These are phyloP conservation scores for Phaffomyces antillensis DNA, from an alignment of 805 yeast species.

Conservation along the genomic window DNA sequence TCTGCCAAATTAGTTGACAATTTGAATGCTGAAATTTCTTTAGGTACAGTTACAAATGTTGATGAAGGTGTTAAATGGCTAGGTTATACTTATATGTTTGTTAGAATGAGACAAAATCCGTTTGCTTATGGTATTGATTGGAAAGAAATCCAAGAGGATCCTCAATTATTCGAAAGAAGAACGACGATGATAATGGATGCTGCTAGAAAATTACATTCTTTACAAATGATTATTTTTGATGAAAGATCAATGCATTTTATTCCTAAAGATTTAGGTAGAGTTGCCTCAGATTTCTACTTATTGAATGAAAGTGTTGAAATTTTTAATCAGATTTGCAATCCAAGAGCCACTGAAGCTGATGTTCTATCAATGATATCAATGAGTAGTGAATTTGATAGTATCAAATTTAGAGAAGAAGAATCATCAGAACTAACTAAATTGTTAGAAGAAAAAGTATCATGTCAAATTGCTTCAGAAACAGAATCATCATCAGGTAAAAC, in stretches of 20 bases:
- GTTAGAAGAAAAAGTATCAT: slow-evolving; percentile 54
- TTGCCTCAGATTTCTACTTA: slow-evolving; percentile 90
- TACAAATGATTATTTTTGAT: slow-evolving; percentile 92
- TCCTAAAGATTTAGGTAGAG: slow-evolving; percentile 86
- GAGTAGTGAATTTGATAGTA: slow-evolving; percentile 90
- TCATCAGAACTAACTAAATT: slow-evolving; percentile 59
- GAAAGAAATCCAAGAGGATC: slow-evolving; percentile 80
- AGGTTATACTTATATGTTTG: slow-evolving; percentile 94
- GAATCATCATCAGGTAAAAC: slow-evolving; percentile 82
- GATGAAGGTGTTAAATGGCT: slow-evolving; percentile 96
- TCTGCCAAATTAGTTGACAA: slow-evolving; percentile 79
- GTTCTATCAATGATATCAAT: slow-evolving; percentile 79
- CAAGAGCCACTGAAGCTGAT: slow-evolving; percentile 88
- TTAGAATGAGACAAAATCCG: slow-evolving; percentile 92
- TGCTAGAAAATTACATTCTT: slow-evolving; percentile 72
- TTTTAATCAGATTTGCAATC: slow-evolving; percentile 77
- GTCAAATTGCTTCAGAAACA: slow-evolving; percentile 74
- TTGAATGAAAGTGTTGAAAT: slow-evolving; percentile 81
- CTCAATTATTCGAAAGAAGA: slow-evolving; percentile 65
- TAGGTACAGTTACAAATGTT: slow-evolving; percentile 91
- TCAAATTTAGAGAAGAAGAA: slow-evolving; percentile 87
- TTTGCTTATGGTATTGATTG: slow-evolving; percentile 86
- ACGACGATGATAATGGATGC: slow-evolving; percentile 71
- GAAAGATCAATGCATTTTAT: slow-evolving; percentile 73
- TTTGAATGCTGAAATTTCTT: slow-evolving; percentile 89